Base-by-base conservation (phyloP, 2,329 filamentous ascomycete genomes). In the Colletotrichum scovillei region DNA sequence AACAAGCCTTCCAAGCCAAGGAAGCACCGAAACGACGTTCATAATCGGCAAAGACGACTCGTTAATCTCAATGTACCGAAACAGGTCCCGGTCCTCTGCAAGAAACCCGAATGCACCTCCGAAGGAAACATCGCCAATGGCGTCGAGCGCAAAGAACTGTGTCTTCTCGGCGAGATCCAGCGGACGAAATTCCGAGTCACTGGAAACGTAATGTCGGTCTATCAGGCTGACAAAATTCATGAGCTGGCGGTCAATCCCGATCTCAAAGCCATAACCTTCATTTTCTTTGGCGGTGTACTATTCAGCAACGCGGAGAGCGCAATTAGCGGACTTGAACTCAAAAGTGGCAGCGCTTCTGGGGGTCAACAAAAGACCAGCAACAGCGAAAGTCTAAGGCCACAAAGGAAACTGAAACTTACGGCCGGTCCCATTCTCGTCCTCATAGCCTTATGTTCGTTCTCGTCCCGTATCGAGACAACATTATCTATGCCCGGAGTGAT, bases 201-300 rank as follows among this genome's bases (percentile, higher is more conserved):
- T 84, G 4, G 84, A 85, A 9, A 85, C 75, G 67, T 90, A 90
- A 75, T 87, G 87, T 38, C 76, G 76, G 22, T 85, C 82, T 42
- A 90, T 82, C 3, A 90, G 81, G 1, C 82, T 76, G 12, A 89
- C 76, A 19, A 89, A 83, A 28, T 75, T 78, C 16, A 78, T 38
- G 2, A 86, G 75, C 62, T 84, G 83, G 5, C 81, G 80, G 69
- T 86, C 80, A 72, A 86, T 82, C 57, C 82, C 82, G 1, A 79
- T 75, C 56, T 85, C 82, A n/a, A 85, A 84, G 1, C 80, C 78
- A 57, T 83, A 85, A 0, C 81, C 81, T 22, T 85, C 82, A 52
- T 88, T 87, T 52, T 87, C 86, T 73, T 86, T 88, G 14, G 85
- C 86, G 19, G 86, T 82, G 74, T 89, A 90, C 87, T 88, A n/a